Base-by-base conservation (phyloP, 805 yeast species). In the Kodamaea jinghongensis region DNA sequence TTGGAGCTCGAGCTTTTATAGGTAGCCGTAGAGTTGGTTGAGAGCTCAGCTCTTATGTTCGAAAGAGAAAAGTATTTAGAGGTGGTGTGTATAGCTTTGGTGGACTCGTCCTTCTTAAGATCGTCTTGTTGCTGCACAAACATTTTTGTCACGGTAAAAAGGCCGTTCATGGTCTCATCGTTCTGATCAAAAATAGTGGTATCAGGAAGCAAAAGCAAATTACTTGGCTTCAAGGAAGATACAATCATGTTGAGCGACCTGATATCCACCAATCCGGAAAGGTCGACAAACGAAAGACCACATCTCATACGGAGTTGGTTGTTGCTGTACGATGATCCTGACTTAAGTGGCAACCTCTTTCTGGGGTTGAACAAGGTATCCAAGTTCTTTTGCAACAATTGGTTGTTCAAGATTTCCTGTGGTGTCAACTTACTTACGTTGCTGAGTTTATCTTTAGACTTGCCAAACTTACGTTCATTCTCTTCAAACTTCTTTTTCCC, bases 251-350 rank as follows among this genome's bases (percentile, higher is more conserved):
- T 73, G 41, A 87, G 63, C 0, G 99, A 91, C 46, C 96, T 73
- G 46, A 82, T 67, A 55, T 93, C 97, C 0, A 87, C 91, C 13
- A 84, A 62, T 14, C 96, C 96, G 11, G 89, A 77, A 33, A 90
- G 68, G 56, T 91, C 97, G 41, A 91, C 76, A 55, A 69, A 88
- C 2, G 86, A 75, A 6, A 90, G 60, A 1, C 81, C 83, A 61
- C 96, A 89, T 43, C 81, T 67, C 4, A 87, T 65, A 4, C 65
- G 65, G 9, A 83, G 58, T n/a, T 66, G 51, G 3, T 53, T 35
- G 2, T 54, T 54, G 6, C 50, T 39, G 47, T 42, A n/a, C 41
- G 56, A 34, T 0, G 63, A 52, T 2, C 55, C 54, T 22, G 13
- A n/a, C 11, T 37, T 37, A 11, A 50, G 32, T 3, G 56, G 48